Percentiles rank a stretch among this genome's conserved stretches.
Evolutionary conservation across 805 yeast genomes (phyloP).

Genomic region (Saccharomyces paradoxus): DNA sequence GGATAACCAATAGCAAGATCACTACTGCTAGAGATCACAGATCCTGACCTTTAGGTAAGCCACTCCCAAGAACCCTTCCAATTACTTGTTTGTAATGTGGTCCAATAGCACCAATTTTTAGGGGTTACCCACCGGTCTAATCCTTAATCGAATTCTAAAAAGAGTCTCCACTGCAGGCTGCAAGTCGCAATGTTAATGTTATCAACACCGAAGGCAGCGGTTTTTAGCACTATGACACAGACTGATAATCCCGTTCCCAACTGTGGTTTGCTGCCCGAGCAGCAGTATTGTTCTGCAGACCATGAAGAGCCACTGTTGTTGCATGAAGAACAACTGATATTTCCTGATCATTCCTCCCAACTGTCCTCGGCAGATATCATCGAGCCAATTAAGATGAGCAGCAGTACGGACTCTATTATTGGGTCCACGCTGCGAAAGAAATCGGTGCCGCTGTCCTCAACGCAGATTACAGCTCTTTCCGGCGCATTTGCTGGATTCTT

Average conservation of each 20-base stretch:
- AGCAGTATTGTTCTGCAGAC: background rate
- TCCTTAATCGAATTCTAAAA: background rate
- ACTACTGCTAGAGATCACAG: no score
- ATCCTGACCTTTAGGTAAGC: no score
- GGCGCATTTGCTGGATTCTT: conserved; percentile 91
- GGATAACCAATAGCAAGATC: background rate
- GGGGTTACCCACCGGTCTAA: background rate
- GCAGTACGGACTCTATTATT: background rate
- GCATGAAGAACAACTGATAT: background rate
- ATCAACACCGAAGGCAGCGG: background rate
- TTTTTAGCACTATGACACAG: background rate
- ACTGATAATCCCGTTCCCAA: background rate
- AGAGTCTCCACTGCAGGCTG: background rate
- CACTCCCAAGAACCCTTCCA: background rate
- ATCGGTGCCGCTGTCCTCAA: conserved; percentile 14
- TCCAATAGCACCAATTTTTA: background rate
- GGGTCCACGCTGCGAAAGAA: background rate
- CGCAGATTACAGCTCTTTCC: conserved; percentile 65
- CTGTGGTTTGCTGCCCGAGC: background rate
- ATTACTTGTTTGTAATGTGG: background rate
- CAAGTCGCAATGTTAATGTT: background rate
- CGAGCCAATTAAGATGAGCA: background rate
- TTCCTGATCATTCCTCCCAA: background rate
- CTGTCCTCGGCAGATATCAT: background rate
- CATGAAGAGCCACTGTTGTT: background rate